Evolutionary conservation across 805 yeast species (phyloP).

Genomic region (Ogataea zsoltii): DNA sequence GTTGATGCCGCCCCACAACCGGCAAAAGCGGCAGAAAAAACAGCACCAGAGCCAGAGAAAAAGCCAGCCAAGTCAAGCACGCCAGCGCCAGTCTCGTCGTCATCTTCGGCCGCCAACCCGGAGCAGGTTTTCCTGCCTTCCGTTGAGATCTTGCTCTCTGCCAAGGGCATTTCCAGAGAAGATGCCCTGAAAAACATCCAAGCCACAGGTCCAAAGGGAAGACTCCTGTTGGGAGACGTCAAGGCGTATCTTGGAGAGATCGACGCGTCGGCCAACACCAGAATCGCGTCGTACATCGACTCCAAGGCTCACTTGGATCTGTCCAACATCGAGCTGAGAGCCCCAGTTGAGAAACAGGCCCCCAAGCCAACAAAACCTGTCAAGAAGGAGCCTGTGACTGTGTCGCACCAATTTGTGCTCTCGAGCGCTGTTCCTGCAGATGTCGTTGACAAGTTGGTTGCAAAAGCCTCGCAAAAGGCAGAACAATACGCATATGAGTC

Average conservation of each 20-base stretch:
- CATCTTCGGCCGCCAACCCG: constrained; percentile 53
- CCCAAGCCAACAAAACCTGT: constrained; percentile 27
- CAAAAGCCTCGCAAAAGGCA: constrained; percentile 47
- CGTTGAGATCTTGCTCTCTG: constrained; percentile 63
- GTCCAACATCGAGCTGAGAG: constrained; percentile 56
- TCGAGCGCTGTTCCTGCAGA: constrained; percentile 32
- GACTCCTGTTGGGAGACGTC: constrained; percentile 88
- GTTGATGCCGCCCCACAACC: constrained; percentile 31
- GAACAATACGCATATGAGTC: constrained; percentile 43
- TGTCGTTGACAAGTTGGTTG: constrained; percentile 36
- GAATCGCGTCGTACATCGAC: constrained; percentile 57
- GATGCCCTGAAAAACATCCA: constrained; percentile 72
- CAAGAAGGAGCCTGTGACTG: constrained; percentile 36
- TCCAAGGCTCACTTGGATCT: constrained; percentile 67
- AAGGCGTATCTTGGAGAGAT: constrained; percentile 79
- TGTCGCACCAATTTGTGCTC: constrained; percentile 34
- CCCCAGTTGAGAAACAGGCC: constrained; percentile 10
- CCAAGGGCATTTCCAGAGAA: constrained; percentile 60
- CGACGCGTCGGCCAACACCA: constrained; percentile 50
- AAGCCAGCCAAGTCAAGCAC: constrained; percentile 15
- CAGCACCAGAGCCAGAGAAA: constrained; percentile 16
- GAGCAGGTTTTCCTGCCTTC: constrained; percentile 75
- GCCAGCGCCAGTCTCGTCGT: constrained; percentile 13
- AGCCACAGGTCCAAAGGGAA: constrained; percentile 89
- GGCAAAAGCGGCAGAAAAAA: constrained; percentile 20